A percentile compares a stretch with the other conserved stretches of the same genome.
Conservation (phyloP, 768 basidiomycete species). For the Russula sp. region DNA sequence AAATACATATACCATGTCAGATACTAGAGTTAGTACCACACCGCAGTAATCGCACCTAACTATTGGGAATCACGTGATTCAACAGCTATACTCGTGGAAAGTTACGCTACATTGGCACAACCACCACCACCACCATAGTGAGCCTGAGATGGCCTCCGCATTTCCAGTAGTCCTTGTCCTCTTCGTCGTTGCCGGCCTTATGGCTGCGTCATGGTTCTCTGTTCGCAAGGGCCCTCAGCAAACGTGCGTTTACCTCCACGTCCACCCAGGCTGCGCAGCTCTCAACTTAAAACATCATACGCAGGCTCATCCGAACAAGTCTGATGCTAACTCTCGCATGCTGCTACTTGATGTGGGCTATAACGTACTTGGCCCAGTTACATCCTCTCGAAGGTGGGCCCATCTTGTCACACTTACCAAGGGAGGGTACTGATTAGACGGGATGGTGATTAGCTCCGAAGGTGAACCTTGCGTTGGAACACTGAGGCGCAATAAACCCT, state of each 20-base stretch:
- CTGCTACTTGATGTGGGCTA: slow-evolving; percentile 95
- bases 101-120: no score
- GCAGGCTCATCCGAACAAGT: slow-evolving; percentile 76
- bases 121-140: not conserved
- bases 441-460: slow-evolving; percentile 6
- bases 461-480: slow-evolving; percentile 25
- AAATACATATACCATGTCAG: not conserved
- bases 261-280: not conserved
- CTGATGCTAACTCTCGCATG: slow-evolving; percentile 70
- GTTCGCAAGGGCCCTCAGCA: slow-evolving; percentile 86
- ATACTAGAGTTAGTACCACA: not conserved
- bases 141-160: slow-evolving; percentile 53
- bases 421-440: not conserved
- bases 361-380: slow-evolving; percentile 93
- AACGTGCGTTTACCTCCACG: slow-evolving; percentile 51
- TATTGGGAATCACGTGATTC: not conserved
- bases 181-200: slow-evolving; percentile 57
- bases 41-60: no score
- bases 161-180: slow-evolving; percentile 66
- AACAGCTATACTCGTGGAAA: not conserved
- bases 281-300: not conserved
- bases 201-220: slow-evolving; percentile 57
- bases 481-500: slow-evolving; percentile 5
- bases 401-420: slow-evolving; percentile 25
- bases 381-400: slow-evolving; percentile 76